Evolutionary conservation across 2,329 filamentous ascomycete genomes (phyloP).

Genomic region (Aureobasidium sp.): DNA sequence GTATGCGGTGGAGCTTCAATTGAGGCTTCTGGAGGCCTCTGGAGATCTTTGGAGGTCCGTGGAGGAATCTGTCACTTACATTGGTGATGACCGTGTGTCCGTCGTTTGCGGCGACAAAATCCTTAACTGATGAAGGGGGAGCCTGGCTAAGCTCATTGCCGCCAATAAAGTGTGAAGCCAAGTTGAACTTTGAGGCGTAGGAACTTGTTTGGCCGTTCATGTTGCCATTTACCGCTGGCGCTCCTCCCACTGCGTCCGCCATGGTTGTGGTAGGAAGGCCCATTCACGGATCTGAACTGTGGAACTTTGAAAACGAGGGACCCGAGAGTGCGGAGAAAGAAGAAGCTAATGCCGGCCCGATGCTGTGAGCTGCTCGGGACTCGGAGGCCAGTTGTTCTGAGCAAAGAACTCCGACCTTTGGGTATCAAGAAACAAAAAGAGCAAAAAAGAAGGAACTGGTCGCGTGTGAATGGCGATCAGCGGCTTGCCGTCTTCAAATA

Average conservation of each 20-base stretch:
- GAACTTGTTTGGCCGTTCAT: conserved; percentile 53
- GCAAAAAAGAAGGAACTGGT: not conserved
- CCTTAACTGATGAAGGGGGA: conserved; percentile 79
- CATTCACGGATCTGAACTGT: conserved; percentile 16
- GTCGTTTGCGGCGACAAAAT: conserved; percentile 83
- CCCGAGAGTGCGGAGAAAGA: conserved; percentile 17
- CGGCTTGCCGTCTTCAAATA: not conserved
- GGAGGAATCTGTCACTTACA: conserved; percentile 49
- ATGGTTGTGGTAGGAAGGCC: conserved; percentile 30
- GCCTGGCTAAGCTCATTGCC: conserved; percentile 83
- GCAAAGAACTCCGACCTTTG: conserved; percentile 5
- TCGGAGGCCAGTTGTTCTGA: conserved; percentile 13
- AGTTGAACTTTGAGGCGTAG: conserved; percentile 72
- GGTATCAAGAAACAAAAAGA: conserved; percentile 10
- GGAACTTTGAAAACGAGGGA: conserved; percentile 26
- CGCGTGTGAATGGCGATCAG: conserved; percentile 9
- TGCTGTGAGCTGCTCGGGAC: conserved; percentile 10
- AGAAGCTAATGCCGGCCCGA: conserved; percentile 15
- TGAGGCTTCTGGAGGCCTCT: not conserved
- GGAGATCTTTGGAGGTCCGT: not conserved
- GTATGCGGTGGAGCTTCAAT: conserved; percentile 21
- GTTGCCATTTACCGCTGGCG: conserved; percentile 28
- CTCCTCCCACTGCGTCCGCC: conserved; percentile 36
- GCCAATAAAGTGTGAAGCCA: conserved; percentile 93
- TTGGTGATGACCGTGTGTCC: conserved; percentile 98